phyloP scores from a whole-genome alignment of 139 green algal genomes.

The Marvania coccoides region DNA sequence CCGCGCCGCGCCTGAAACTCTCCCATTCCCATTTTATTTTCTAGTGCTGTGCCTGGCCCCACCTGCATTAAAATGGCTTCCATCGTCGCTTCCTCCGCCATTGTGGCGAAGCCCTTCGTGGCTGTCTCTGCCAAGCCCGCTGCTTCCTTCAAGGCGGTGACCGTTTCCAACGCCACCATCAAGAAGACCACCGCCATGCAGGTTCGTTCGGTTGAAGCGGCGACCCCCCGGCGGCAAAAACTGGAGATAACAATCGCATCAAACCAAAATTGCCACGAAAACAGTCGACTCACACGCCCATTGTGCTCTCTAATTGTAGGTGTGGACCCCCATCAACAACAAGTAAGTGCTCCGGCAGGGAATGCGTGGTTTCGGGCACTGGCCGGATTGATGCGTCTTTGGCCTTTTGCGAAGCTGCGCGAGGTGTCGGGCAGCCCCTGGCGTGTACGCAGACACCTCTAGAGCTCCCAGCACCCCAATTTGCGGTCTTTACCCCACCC shows the following conservation, averaged over 20 bases:
- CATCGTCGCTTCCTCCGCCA: constrained; percentile 10
- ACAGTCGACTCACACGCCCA: not conserved
- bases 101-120: constrained; percentile 6
- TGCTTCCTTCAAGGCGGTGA: constrained; percentile 11
- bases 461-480: too few relatives aligned
- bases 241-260: not conserved
- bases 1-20: not conserved
- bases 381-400: too few relatives aligned
- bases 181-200: constrained; percentile 30
- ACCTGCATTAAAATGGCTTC: constrained; percentile 7
- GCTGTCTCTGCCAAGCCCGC: constrained; percentile 3
- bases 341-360: constrained; percentile 20
- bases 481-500: too few relatives aligned
- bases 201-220: not conserved
- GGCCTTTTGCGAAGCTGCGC: too few relatives aligned
- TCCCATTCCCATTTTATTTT: not conserved
- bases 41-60: not conserved
- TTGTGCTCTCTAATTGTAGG: not conserved
- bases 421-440: too few relatives aligned
- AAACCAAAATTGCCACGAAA: not conserved
- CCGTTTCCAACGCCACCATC: constrained; percentile 22
- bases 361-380: not conserved
- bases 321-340: constrained; percentile 50
- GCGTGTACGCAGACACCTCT: too few relatives aligned
- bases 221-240: not conserved